Base-by-base conservation (phyloP, 2,329 filamentous ascomycete genomes). In the Sphaerulina musiva region DNA sequence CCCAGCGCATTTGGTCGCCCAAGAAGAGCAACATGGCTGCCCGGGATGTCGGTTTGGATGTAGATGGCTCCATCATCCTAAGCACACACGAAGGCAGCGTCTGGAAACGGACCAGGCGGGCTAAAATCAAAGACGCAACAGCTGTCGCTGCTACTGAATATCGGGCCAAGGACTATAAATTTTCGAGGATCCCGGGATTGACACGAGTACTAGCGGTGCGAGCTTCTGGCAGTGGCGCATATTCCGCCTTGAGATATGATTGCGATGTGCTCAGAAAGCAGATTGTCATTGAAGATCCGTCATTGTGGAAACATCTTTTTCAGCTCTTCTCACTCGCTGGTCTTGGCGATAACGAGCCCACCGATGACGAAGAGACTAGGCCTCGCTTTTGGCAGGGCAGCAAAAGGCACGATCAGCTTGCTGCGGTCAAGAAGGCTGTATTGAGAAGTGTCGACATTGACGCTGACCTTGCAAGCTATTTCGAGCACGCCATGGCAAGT, bases 41-140 rank as follows among this genome's bases (percentile, higher is more conserved):
- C 31, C 81, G 82, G 50, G 95, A 95, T 55, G 89, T 95, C 1
- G 87, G 84, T 57, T 85, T 97, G 2, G 89, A 91, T 38, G 90
- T 95, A 68, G 87, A 97, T 69, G 93, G 91, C 2, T 95, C 91
- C 0, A 89, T 98, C 60, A 95, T 98, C 52, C 83, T 98, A 58
- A 92, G 89, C 60, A 98, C 93, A 0, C 81, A 90, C 56, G 92
- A 90, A 41, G 93, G 93, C 2, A 92, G 89, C 46, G 92, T 96
- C 0, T 98, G 92, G 92, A 85, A 85, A 62, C 85, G 92, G 55
- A 84, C 93, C 48, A 89, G 89, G 66, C 82, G 93, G 57, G 78
- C 81, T 26, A 95, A 92, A 60, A 84, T 86, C 47, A 95, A 95
- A 64, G 83, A 86, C 60, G 77, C 81, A 0, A 76, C 66, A 32